phyloP scores from a whole-genome alignment of 1,139 yeast genomes.

The Candida neerlandica region DNA sequence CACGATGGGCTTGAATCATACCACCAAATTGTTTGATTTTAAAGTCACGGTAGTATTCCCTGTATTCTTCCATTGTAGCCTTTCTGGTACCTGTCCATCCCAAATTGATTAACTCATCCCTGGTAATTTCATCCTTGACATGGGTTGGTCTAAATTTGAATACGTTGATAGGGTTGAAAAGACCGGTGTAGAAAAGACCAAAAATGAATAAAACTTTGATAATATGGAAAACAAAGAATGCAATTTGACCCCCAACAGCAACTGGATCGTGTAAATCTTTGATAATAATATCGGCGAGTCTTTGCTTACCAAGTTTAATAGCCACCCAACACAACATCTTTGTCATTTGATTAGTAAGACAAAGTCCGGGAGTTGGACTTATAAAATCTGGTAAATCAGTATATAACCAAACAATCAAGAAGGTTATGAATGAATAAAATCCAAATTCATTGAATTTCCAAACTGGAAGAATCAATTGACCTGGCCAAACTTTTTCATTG shows the following conservation, averaged over 20 bases:
- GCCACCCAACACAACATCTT: slow-evolving; percentile 37
- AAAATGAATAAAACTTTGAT: slow-evolving; percentile 62
- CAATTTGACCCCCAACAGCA: slow-evolving; percentile 55
- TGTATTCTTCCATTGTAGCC: slow-evolving; percentile 71
- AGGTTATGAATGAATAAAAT: slow-evolving; percentile 44
- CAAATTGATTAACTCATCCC: slow-evolving; percentile 60
- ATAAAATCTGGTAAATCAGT: slow-evolving; percentile 88
- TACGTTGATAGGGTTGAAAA: slow-evolving; percentile 66
- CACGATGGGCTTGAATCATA: slow-evolving; percentile 72
- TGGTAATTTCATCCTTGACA: slow-evolving; percentile 42
- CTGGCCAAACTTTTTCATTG: slow-evolving; percentile 76
- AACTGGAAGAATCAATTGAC: slow-evolving; percentile 81
- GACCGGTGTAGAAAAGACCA: slow-evolving; percentile 63
- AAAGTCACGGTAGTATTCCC: slow-evolving; percentile 66
- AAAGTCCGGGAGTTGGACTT: slow-evolving; percentile 90
- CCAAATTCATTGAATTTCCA: slow-evolving; percentile 66
- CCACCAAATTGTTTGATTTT: slow-evolving; percentile 75
- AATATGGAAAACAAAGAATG: slow-evolving; percentile 72
- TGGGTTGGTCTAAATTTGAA: slow-evolving; percentile 30
- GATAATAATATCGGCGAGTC: slow-evolving; percentile 47
- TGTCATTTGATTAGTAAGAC: slow-evolving; percentile 69
- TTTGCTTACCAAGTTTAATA: slow-evolving; percentile 32
- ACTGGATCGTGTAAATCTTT: slow-evolving; percentile 48
- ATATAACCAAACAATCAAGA: slow-evolving; percentile 75
- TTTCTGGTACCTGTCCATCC: slow-evolving; percentile 95